Evolutionary conservation across 352 stramenopile species (phyloP).

Genomic region (Pythium sukuiense): DNA sequence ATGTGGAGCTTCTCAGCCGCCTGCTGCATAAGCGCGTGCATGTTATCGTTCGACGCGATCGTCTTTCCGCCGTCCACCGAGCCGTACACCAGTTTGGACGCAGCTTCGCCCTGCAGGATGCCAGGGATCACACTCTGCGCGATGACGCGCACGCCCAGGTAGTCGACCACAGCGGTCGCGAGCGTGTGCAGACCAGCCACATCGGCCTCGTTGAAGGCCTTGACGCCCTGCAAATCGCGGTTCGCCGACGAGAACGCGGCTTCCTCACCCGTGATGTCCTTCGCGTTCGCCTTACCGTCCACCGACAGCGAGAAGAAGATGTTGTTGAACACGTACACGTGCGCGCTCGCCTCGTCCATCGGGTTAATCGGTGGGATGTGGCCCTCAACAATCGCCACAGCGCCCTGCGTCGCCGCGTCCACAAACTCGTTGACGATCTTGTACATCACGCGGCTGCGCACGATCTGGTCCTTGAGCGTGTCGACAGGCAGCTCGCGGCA

Average conservation of each 20-base stretch:
- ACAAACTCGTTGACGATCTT: conserved; percentile 96
- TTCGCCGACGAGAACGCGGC: conserved; percentile 86
- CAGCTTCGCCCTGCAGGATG: conserved; percentile 94
- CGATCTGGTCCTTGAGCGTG: conserved; percentile 88
- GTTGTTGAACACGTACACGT: conserved; percentile 98
- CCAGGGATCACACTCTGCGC: conserved; percentile 95
- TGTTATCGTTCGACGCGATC: conserved; percentile 89
- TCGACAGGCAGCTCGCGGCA: conserved; percentile 77
- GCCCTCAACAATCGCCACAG: conserved; percentile 93
- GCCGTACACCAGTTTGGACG: conserved; percentile 94
- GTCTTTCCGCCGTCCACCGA: conserved; percentile 92
- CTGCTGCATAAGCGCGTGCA: conserved; percentile 90
- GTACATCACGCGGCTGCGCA: conserved; percentile 93
- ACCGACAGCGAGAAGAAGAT: conserved; percentile 96
- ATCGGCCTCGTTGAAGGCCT: conserved; percentile 91
- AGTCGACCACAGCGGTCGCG: conserved; percentile 94
- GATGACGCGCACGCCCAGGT: conserved; percentile 92
- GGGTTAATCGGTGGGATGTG: conserved; percentile 96
- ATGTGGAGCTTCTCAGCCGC: conserved; percentile 87
- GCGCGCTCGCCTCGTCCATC: conserved; percentile 90
- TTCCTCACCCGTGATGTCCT: conserved; percentile 74
- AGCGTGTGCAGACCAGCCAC: conserved; percentile 92
- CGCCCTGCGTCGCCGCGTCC: conserved; percentile 86
- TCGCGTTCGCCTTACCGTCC: conserved; percentile 66
- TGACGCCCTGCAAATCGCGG: conserved; percentile 88